A percentile compares a stretch with the other conserved stretches of the same genome.
Evolutionary conservation across 129 eudicot genomes (phyloP).

Genomic region (Helianthus annuus): DNA sequence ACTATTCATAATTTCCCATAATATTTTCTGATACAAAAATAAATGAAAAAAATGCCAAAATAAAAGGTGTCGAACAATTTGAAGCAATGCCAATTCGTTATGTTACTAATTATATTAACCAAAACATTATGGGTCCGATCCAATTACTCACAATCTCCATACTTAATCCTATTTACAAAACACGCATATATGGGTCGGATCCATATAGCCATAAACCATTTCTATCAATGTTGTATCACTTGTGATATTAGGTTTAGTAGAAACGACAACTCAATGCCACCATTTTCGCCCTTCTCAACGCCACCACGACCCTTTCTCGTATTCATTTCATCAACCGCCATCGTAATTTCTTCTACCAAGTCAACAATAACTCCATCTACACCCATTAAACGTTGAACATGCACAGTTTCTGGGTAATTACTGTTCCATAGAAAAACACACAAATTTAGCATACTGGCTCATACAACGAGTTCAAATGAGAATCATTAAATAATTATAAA

Average conservation of each 20-base stretch:
- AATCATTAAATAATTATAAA: no score
- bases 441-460: not conserved
- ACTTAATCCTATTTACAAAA: slow-evolving; percentile 23
- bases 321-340: slow-evolving; percentile 44
- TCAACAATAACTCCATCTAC: slow-evolving; percentile 84
- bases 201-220: not conserved
- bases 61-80: not conserved
- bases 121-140: slow-evolving; percentile 10
- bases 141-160: not conserved
- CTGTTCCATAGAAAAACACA: slow-evolving; percentile 24
- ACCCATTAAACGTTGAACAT: slow-evolving; percentile 72
- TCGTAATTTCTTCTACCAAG: slow-evolving; percentile 59
- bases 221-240: slow-evolving; percentile 47
- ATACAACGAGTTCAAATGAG: not conserved
- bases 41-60: no score
- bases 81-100: slow-evolving; percentile 12
- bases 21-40: no score
- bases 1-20: no score
- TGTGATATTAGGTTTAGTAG: slow-evolving; percentile 59
- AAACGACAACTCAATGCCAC: slow-evolving; percentile 46
- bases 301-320: slow-evolving; percentile 23
- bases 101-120: slow-evolving; percentile 8
- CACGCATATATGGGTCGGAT: no score
- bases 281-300: slow-evolving; percentile 25
- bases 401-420: slow-evolving; percentile 71